Conservation (phyloP, 228 moss, liverwort and hornwort genomes). For the Sphagnum magellanicum region DNA sequence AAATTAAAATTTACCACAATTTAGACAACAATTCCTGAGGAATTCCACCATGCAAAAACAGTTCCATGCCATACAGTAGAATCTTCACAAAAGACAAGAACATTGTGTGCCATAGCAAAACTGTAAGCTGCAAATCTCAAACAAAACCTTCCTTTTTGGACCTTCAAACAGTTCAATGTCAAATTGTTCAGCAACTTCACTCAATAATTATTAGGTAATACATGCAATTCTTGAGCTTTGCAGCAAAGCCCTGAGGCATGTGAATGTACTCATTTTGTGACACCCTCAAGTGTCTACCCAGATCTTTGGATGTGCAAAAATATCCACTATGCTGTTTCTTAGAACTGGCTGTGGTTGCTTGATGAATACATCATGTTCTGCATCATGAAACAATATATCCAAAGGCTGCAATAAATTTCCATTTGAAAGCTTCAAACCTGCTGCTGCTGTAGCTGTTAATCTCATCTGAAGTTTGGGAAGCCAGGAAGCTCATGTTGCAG, state of each 20-base stretch:
- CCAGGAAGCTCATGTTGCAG: conserved; percentile 65
- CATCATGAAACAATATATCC: conserved; percentile 87
- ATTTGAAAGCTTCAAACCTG: conserved; percentile 19
- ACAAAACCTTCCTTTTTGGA: too few relatives aligned
- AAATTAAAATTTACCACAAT: neutral
- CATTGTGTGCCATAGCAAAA: too few relatives aligned
- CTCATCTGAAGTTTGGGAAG: conserved; percentile 89
- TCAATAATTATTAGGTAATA: conserved; percentile 1
- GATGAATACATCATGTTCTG: conserved; percentile 67
- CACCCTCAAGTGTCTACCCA: conserved; percentile 47
- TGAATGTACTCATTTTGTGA: conserved; percentile 51
- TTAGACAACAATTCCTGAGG: neutral
- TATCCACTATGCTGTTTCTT: conserved; percentile 73
- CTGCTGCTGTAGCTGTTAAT: conserved; percentile 78
- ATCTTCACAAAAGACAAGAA: too few relatives aligned
- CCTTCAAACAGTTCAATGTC: too few relatives aligned
- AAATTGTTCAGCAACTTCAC: too few relatives aligned
- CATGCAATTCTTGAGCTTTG: conserved; percentile 85
- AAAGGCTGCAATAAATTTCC: conserved; percentile 47
- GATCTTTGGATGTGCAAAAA: conserved; percentile 80
- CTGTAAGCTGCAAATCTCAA: too few relatives aligned
- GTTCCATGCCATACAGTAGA: neutral
- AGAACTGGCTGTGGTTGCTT: conserved; percentile 64
- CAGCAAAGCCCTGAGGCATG: conserved; percentile 51
- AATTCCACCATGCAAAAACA: neutral